Base-by-base conservation (phyloP, 1,139 yeast species). In the Pichia sp. region DNA sequence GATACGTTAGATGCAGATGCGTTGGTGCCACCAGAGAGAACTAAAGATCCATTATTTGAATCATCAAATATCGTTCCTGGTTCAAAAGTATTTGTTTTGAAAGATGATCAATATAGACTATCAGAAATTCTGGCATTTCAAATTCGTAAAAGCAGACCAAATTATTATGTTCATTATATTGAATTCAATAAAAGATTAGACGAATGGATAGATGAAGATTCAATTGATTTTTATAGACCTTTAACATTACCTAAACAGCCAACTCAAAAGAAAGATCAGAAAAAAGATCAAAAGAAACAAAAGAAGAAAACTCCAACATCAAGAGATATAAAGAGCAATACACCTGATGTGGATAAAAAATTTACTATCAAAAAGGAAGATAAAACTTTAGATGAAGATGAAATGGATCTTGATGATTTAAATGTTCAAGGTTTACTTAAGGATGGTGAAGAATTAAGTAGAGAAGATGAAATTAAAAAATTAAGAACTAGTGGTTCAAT, bases 171-270 rank as follows among this genome's bases (percentile, higher is more conserved):
- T 27, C 99, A 92, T 65, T 92, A 89, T 65, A 87, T 81, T 48
- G 96, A 90, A 56, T 92, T 83, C 69, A 92, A 92, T 68, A 92
- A 92, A 62, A 82, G 92, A 62, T 73, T 92, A 56, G 99, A 92
- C 67, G 98, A 92, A 63, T 92, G 97, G 97, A 79, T 92, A 6
- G 70, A 75, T 16, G 71, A 77, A 6, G 81, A 79, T 31, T 71
- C 95, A 45, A 79, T 92, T 9, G 89, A 87, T 60, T 74, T 80
- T 49, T 67, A 72, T 25, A 69, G 78, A 50, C 85, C 87, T 0
- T 77, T 90, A 50, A 76, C 77, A 33, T 69, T 80, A 51, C 97
- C 97, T 0, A 80, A 78, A 52, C 80, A 74, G 0, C 66, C 60
- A 28, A 58, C 66, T 39, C 55, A 62, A 27, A 69, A 70, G 54